Base-by-base conservation (phyloP, 2,329 filamentous ascomycete genomes). In the Ophiostoma australiae region DNA sequence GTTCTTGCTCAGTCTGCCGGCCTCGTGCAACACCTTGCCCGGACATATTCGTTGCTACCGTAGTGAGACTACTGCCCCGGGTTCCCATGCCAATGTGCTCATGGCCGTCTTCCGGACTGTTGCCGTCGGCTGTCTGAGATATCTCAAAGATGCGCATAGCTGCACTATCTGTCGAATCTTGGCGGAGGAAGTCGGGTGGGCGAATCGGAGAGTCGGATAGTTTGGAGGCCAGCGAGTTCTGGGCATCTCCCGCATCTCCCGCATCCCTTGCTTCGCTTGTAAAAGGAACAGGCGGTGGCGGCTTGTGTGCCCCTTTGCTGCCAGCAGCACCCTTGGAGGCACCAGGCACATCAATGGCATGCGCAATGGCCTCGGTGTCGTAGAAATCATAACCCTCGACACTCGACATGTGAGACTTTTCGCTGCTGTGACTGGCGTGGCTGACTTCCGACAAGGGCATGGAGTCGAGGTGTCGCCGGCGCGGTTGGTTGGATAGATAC, bases 321-420 rank as follows among this genome's bases (percentile, higher is more conserved):
- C 27, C 27, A 31, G 1, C 20, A 27, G 3, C 39, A 33, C 58
- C 58, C 11, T 35, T 63, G 31, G 58, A 41, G 2, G 65, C 6
- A 82, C 76, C 10, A 10, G 83, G 85, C 68, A 87, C 84, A 72
- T 88, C 85, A 67, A 88, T 84, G 7, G 84, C 85, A 65, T 80
- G 80, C 68, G 80, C 79, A 70, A 85, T 77, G 37, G 81, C 84
- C n/a, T 87, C 86, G 37, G 87, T 80, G 75, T 87, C 88, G 76
- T 89, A 89, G 75, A 90, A 90, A 77, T 90, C 87, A 75, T 90
- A 89, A 0, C 87, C 87, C 74, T 89, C 87, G 1, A 84, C 86
- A 75, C 81, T 84, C 15, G 84, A 82, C 55, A 75, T 74, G 63
- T 81, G 84, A 15, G 84, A 82, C 55, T 75, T 74, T 63, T 81